These are phyloP conservation scores for Saturnispora saitoi DNA, from an alignment of 805 yeast species.

Conservation along the genomic window DNA sequence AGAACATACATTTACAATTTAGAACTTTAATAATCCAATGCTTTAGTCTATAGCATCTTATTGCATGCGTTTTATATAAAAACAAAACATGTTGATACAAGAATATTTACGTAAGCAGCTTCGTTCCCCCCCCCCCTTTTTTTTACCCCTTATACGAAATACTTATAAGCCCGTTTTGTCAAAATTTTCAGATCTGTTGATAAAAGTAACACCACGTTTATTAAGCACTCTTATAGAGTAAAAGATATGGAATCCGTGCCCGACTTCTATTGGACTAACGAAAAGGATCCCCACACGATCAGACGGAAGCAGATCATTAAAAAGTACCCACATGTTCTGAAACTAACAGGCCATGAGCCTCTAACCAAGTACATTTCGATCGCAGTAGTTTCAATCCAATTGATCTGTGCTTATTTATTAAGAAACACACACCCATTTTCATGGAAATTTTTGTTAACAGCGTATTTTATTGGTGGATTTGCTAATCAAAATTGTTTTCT, in stretches of 20 bases:
- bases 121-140: too few relatives aligned
- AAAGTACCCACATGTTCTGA: slow-evolving; percentile 70
- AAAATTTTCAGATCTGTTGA: neutral
- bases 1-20: too few relatives aligned
- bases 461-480: slow-evolving; percentile 81
- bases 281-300: slow-evolving; percentile 69
- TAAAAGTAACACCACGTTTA: neutral
- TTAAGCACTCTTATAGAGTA: neutral
- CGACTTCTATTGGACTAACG: slow-evolving; percentile 80
- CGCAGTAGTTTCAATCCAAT: slow-evolving; percentile 61
- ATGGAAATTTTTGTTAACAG: slow-evolving; percentile 48
- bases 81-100: too few relatives aligned
- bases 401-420: slow-evolving; percentile 52
- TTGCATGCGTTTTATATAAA: too few relatives aligned
- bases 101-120: too few relatives aligned
- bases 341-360: slow-evolving; percentile 81
- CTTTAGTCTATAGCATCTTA: too few relatives aligned
- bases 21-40: too few relatives aligned
- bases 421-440: slow-evolving; percentile 45
- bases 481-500: slow-evolving; percentile 75
- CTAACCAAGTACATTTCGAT: slow-evolving; percentile 67
- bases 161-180: too few relatives aligned
- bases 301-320: slow-evolving; percentile 67
- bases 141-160: too few relatives aligned
- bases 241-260: slow-evolving; percentile 14